phyloP scores from a whole-genome alignment of 306 rosid species.

The Erythrophleum fordii region DNA sequence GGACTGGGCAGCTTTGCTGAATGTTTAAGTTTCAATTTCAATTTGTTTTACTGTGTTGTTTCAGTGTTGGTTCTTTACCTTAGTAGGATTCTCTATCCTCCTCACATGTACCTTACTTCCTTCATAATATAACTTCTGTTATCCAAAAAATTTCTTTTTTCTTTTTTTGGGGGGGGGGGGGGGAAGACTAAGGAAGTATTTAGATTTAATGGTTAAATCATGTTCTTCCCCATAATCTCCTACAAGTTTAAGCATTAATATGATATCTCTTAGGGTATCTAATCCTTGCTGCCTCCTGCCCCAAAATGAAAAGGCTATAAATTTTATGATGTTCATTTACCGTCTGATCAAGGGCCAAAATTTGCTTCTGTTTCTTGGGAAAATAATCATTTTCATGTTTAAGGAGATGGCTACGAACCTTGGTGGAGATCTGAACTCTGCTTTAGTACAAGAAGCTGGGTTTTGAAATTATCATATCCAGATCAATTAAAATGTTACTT shows the following conservation, averaged over 20 bases:
- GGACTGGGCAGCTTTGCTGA: not conserved
- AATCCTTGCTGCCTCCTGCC: not conserved
- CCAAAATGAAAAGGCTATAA: not conserved
- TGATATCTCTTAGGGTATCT: not conserved
- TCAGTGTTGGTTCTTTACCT: not conserved
- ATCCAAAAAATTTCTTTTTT: not conserved
- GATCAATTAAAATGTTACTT: not conserved
- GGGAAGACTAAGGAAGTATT: too few species aligned
- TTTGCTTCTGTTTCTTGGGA: not conserved
- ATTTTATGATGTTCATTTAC: not conserved
- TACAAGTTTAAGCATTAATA: slow-evolving; percentile 29
- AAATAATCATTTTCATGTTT: not conserved
- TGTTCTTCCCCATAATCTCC: too few species aligned
- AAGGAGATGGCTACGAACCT: not conserved
- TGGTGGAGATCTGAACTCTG: not conserved
- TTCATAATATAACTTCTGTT: not conserved
- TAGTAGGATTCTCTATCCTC: not conserved
- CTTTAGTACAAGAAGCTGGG: not conserved
- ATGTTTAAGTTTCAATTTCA: not conserved
- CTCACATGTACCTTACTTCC: not conserved
- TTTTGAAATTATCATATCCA: not conserved
- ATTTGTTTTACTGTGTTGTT: too few species aligned
- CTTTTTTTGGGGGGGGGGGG: too few species aligned
- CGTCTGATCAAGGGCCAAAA: not conserved
- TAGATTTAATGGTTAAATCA: too few species aligned